phyloP scores from a whole-genome alignment of 1,284 basidiomycete species.

The Tylopilus orsonianus region DNA sequence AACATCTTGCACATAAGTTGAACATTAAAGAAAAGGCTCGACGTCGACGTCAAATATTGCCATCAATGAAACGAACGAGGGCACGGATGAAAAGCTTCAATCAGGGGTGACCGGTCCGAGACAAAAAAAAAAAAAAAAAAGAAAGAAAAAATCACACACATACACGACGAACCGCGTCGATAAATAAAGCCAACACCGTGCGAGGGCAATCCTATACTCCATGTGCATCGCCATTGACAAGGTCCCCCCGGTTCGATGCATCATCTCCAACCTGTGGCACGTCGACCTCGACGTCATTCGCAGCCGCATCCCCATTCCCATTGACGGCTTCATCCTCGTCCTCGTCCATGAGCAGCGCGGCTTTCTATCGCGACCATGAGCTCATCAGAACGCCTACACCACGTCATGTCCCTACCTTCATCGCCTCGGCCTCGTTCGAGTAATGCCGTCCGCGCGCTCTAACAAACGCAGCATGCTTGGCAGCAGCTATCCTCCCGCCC shows the following conservation, averaged over 20 bases:
- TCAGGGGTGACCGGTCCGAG: background rate
- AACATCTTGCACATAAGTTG: too few species aligned
- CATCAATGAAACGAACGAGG: conserved; percentile 5
- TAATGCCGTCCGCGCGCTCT: conserved; percentile 84
- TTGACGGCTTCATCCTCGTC: conserved; percentile 60
- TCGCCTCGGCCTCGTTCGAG: conserved; percentile 89
- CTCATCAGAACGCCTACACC: background rate
- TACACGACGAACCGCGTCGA: background rate
- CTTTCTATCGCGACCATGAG: conserved; percentile 46
- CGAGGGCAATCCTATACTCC: conserved; percentile 9
- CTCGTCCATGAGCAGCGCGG: conserved; percentile 61
- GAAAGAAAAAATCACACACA: background rate
- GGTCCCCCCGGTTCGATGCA: background rate
- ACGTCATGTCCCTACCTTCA: conserved; percentile 61
- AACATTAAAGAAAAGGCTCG: too few species aligned
- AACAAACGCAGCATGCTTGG: conserved; percentile 82
- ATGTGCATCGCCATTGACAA: conserved; percentile 40
- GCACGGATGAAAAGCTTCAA: background rate
- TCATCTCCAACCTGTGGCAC: conserved; percentile 6
- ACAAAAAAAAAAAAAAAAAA: background rate
- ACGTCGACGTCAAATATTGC: too few species aligned
- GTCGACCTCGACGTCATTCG: conserved; percentile 8
- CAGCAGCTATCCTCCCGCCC: conserved; percentile 52
- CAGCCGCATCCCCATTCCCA: background rate
- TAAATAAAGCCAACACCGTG: background rate